Base-by-base conservation (phyloP, 768 basidiomycete species). In the Collybiopsis luxurians region DNA sequence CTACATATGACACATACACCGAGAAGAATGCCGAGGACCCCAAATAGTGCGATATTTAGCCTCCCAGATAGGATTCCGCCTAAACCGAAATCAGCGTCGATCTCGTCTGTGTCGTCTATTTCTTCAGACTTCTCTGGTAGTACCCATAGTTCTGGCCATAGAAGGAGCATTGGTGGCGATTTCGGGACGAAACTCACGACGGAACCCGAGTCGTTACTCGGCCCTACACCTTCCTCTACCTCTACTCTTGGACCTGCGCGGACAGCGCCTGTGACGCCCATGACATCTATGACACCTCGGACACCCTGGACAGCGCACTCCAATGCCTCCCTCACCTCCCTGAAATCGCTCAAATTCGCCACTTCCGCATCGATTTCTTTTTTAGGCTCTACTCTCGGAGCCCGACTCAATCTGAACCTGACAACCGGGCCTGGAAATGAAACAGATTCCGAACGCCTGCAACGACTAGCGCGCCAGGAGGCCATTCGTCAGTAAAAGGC, bases 271-370 rank as follows among this genome's bases (percentile, higher is more conserved):
- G 42, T 40, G 26, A 42, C 31, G 10, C 24, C 51, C 26, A 45
- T 23, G 30, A 31, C 47, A 30, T 39, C 34, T 17, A 17, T 49
- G 42, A 47, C 39, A 19, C 48, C 23, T 17, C 23, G 26, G 17
- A 51, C 43, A 40, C 56, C 44, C 23, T 71, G 66, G 46, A 69
- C 71, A 31, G 55, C 60, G 2, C 36, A 51, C 1, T 52, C 65
- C 19, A 42, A 51, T 26, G 48, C 50, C 13, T 52, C 40, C 11
- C 31, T 27, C 39, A 15, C 56, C n/a, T 50, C 53, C 1, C 28
- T 34, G 17, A 44, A 36, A 28, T 44, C 56, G 34, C 51, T 51
- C 24, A 23, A 19, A 50, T 56, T 46, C 40, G 36, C 30, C 34
- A 34, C 30, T 23, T 61, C 21, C 39, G 50, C 13, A n/a, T 44